Conservation (phyloP, 2,329 filamentous ascomycete genomes). For the Phialophora expanda region DNA sequence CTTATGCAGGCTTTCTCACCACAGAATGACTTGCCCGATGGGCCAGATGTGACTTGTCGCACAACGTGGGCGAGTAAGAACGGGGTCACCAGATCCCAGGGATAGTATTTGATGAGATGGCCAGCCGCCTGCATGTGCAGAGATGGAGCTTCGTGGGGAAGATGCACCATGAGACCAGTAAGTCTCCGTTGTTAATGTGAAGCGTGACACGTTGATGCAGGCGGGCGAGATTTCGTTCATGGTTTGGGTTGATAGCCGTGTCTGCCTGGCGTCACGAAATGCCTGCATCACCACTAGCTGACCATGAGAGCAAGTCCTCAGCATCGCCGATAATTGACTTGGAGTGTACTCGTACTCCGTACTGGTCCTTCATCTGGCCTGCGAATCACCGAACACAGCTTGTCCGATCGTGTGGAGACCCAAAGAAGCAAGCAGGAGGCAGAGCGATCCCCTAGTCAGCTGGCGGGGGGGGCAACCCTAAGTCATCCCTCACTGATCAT, state of each 20-base stretch:
- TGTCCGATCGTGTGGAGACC: slow-evolving; percentile 2
- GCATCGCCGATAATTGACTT: not conserved
- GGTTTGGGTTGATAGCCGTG: not conserved
- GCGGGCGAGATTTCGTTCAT: slow-evolving; percentile 11
- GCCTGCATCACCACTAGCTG: not conserved
- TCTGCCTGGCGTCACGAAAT: slow-evolving; percentile 17
- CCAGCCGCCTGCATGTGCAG: slow-evolving; percentile 14
- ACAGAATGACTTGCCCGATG: slow-evolving; percentile 21
- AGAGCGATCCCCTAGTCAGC: slow-evolving; percentile 19
- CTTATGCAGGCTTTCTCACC: slow-evolving; percentile 25
- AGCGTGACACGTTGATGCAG: slow-evolving; percentile 33
- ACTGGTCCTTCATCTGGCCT: not conserved
- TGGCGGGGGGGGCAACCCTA: slow-evolving; percentile 12
- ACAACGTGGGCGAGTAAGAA: slow-evolving; percentile 30
- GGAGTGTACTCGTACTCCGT: not conserved
- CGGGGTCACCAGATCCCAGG: slow-evolving; percentile 14
- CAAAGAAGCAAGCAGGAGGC: slow-evolving; percentile 3
- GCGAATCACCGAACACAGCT: not conserved
- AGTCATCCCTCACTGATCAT: not conserved
- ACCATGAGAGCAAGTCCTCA: not conserved
- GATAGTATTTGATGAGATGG: slow-evolving; percentile 21
- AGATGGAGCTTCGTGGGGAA: slow-evolving; percentile 19
- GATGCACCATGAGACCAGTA: slow-evolving; percentile 9
- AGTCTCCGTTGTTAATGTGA: slow-evolving; percentile 12
- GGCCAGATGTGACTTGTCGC: slow-evolving; percentile 23